Evolutionary conservation across 257 asterid genomes (phyloP), one percentile per base, ranked within the genome.

Genomic region (Petrea volubilis): DNA sequence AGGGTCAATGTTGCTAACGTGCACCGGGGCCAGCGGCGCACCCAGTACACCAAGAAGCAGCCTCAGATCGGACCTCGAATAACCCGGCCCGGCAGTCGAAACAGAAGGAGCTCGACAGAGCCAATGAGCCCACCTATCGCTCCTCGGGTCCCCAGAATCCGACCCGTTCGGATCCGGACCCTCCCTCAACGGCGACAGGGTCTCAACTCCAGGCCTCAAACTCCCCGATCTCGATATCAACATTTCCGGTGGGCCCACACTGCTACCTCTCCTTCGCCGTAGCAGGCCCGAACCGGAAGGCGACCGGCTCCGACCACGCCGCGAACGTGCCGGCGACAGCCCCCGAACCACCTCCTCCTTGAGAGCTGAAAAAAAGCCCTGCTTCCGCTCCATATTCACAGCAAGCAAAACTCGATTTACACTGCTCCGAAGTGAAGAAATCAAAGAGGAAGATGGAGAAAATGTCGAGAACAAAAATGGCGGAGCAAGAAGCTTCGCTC

Each of bases 21-120:
- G 96, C 81, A 90, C 88, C 12, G 96, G 96, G 2, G 95, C 89
- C 6, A 90, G 82, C 72, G 95, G 96, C 72, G 96, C 93, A 43
- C 93, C 96, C 49, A 90, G 73, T 2, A 88, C 92, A 27, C 96
- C 95, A 46, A 90, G 96, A 13, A 90, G 81, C 76, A 90, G 77
- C 84, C 93, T 80, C 73, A 90, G 90, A 84, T 90, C 96, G 70
- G 96, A 82, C 86, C 90, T 65, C 29, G 87, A 79, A 38, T 53
- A 82, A 9, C 82, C 83, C 77, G 88, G 56, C 72, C 85, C 89
- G 49, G 83, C 38, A 28, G 25, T 27, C 9, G 91, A 74, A 63
- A 75, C 82, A 0, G 84, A 59, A 2, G 86, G 84, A 41, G 87
- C 82, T 24, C 95, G 87, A 51, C 88, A 84, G 0, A 88, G 81